phyloP scores from a whole-genome alignment of 768 basidiomycete genomes.

The Boletales sp. region DNA sequence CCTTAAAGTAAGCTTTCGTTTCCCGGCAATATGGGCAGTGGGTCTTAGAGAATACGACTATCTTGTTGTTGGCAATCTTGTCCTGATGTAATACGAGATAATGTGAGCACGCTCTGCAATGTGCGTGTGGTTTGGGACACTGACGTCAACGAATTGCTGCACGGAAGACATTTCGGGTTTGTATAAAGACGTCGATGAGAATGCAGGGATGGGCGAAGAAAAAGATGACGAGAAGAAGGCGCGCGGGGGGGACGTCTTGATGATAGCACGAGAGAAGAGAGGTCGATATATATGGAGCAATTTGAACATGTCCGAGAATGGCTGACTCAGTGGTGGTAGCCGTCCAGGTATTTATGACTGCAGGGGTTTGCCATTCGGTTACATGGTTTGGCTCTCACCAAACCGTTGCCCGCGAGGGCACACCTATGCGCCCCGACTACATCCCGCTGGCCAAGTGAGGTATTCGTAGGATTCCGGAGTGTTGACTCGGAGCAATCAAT shows the following conservation, averaged over 20 bases:
- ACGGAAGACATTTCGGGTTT: constrained; percentile 21
- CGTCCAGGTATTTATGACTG: too few species aligned
- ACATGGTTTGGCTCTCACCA: too few species aligned
- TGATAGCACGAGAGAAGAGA: constrained; percentile 3
- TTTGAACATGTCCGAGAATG: background rate
- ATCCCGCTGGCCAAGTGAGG: background rate
- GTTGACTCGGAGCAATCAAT: background rate
- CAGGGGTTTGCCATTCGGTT: too few species aligned
- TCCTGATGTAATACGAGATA: constrained; percentile 28
- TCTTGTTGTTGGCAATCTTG: constrained; percentile 46
- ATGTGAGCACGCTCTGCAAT: too few species aligned
- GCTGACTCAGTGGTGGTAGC: too few species aligned
- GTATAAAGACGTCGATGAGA: constrained; percentile 27
- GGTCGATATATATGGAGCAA: constrained; percentile 22
- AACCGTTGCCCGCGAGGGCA: too few species aligned
- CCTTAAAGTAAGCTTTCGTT: constrained; percentile 46
- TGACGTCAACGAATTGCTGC: constrained; percentile 40
- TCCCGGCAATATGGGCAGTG: constrained; percentile 50
- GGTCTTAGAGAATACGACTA: constrained; percentile 60
- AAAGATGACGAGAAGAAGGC: background rate
- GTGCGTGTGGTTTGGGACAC: too few species aligned
- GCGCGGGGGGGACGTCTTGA: constrained; percentile 5
- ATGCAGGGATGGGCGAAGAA: constrained; percentile 17
- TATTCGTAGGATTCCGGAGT: background rate
- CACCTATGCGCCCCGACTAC: too few species aligned